Evolutionary conservation across 2,329 filamentous ascomycete species (phyloP), one percentile per base, ranked within the genome.

Genomic region (Coleophoma cylindrospora): DNA sequence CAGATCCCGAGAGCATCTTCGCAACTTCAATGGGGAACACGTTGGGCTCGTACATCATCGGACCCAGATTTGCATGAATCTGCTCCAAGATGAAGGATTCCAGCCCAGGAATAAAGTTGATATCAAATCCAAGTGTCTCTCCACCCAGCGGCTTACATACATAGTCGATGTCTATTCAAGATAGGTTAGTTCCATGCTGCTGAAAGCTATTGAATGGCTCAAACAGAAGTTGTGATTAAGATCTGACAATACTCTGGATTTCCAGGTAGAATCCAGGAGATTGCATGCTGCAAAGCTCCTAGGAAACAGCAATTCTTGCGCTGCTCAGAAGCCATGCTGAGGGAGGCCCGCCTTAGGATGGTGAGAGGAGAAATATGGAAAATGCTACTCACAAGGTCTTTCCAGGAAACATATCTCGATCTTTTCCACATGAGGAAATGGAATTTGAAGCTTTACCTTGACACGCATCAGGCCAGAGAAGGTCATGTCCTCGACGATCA

Each of bases 11-110:
- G 56, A 99, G 77, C 89, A 99, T 94, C 78, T 99, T 97, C 60
- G 94, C 94, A 50, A 99, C 90, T 65, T 99, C 94, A 58, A 99
- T 94, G 14, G 94, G 94, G 76, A 99, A 99, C 45, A 97, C 91
- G 61, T 99, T 96, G 9, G 94, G 94, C 36, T 84, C 86, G 66
- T 99, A 99, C 90, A 99, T 96, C 87, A 99, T 97, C 0, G 94
- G 95, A 2, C 83, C 87, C 45, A 99, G 73, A 64, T 92, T 96
- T 55, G 87, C 88, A 68, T 99, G 95, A 48, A 99, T 95, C 72
- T 95, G 90, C 61, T 99, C 94, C 66, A 89, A 84, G 61, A 99
- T 99, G 70, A 99, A 99, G 50, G 69, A 80, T 68, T 97, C 91
- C 21, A 99, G 79, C 59, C 92, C 92, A 15, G 94, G 94, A 59